These are phyloP conservation scores for Talaromyces islandicus DNA, from an alignment of 2,329 filamentous ascomycete species.

Conservation along the genomic window DNA sequence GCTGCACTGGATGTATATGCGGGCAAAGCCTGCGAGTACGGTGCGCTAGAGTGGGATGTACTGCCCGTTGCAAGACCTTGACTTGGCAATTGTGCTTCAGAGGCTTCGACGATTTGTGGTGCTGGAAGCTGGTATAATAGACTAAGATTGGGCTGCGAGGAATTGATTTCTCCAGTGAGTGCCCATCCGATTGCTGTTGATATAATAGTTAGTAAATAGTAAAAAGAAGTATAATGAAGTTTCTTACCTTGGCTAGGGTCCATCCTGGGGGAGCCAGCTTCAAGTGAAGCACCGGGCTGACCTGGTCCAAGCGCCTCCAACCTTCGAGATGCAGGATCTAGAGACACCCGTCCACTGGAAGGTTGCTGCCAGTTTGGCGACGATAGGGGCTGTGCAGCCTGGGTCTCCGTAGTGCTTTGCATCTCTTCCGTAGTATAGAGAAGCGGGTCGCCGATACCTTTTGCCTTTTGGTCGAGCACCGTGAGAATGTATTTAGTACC, in stretches of 20 bases:
- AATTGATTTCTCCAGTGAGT: conserved; percentile 80
- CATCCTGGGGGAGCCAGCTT: conserved; percentile 40
- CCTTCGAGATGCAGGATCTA: conserved; percentile 16
- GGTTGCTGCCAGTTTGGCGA: conserved; percentile 44
- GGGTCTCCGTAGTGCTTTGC: conserved; percentile 59
- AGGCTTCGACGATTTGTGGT: conserved; percentile 15
- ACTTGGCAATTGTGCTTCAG: conserved; percentile 22
- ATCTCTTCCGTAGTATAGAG: conserved; percentile 67
- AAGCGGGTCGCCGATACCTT: conserved; percentile 73
- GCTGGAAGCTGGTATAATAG: conserved; percentile 65
- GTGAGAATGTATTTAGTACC: conserved; percentile 83
- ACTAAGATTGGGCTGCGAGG: conserved; percentile 74
- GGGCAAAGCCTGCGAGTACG: conserved; percentile 28
- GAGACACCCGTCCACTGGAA: conserved; percentile 16
- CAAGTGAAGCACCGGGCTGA: conserved; percentile 22
- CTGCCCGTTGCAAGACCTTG: conserved; percentile 26
- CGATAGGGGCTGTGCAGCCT: conserved; percentile 46
- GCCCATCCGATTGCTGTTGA: conserved; percentile 69
- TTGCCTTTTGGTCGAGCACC: conserved; percentile 78
- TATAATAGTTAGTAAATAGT: conserved; percentile 26
- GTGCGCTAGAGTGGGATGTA: conserved; percentile 13
- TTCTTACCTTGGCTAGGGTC: conserved; percentile 47
- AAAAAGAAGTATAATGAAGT: conserved; percentile 6
- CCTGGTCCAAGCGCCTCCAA: conserved; percentile 12
- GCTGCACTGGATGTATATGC: conserved; percentile 10